Percentiles rank a stretch among this genome's conserved stretches.
Evolutionary conservation across 2,329 filamentous ascomycete species (phyloP).

Genomic region (Paracorniculantispora psalliotae): DNA sequence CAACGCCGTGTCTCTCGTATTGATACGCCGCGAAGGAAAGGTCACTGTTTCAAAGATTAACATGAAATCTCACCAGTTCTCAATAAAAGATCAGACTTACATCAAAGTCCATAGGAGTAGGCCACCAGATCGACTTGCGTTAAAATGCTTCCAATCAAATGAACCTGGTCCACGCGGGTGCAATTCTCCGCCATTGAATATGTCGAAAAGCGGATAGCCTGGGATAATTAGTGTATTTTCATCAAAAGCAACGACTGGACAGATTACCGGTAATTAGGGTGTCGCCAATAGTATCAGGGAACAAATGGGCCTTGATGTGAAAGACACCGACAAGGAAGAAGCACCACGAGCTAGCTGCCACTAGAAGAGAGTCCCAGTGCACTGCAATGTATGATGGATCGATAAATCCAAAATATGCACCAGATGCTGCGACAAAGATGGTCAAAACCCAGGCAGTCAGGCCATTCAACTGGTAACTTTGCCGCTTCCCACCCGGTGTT

Average conservation of each 20-base stretch:
- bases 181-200: neutral
- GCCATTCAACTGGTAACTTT: neutral
- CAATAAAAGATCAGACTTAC: no score
- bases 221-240: neutral
- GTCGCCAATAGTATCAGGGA: neutral
- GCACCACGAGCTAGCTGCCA: neutral
- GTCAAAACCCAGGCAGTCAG: neutral
- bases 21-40: neutral
- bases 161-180: neutral
- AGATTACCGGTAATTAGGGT: neutral
- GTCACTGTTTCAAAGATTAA: neutral
- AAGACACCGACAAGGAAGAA: neutral
- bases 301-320: neutral
- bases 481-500: neutral
- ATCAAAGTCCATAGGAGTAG: no score
- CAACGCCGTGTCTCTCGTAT: neutral
- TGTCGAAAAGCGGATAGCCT: neutral
- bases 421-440: neutral
- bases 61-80: neutral
- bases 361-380: neutral
- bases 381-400: neutral
- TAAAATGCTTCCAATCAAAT: neutral
- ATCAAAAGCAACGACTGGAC: neutral
- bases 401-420: neutral
- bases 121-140: no score